Evolutionary conservation across 441 rosid species (phyloP).

Genomic region (Viola pubescens): DNA sequence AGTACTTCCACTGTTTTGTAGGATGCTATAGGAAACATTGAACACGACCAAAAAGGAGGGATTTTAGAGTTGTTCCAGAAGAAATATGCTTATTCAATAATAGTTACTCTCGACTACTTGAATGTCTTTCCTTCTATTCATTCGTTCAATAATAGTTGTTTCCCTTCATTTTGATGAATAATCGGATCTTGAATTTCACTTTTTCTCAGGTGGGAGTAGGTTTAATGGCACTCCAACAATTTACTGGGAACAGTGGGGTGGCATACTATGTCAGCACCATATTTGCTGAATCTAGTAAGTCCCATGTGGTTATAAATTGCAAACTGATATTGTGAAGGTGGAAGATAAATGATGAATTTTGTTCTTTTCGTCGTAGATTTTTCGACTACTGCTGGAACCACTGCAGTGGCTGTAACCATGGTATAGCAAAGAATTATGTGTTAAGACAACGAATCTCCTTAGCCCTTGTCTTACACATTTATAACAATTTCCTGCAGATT

Average conservation of each 20-base stretch:
- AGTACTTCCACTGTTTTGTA: background rate
- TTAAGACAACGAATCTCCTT: background rate
- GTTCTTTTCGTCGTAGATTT: background rate
- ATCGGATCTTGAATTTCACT: background rate
- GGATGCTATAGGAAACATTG: background rate
- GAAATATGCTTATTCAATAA: background rate
- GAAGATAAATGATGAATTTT: background rate
- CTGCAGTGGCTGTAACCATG: background rate
- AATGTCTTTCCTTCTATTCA: background rate
- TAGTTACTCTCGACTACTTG: background rate
- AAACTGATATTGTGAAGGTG: background rate
- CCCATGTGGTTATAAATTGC: background rate
- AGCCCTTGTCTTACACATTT: background rate
- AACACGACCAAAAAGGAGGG: background rate
- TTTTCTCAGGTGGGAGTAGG: background rate
- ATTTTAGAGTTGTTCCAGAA: background rate
- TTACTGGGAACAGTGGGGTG: constrained; percentile 1
- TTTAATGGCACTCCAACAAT: background rate
- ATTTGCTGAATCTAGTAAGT: constrained; percentile 5
- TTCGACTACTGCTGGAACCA: background rate
- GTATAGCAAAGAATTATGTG: background rate
- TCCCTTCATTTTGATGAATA: background rate
- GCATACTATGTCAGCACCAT: constrained; percentile 1
- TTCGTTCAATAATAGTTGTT: background rate
- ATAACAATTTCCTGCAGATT: constrained; percentile 8